Evolutionary conservation across 257 asterid genomes (phyloP).

Genomic region (Solanum microdontum): DNA sequence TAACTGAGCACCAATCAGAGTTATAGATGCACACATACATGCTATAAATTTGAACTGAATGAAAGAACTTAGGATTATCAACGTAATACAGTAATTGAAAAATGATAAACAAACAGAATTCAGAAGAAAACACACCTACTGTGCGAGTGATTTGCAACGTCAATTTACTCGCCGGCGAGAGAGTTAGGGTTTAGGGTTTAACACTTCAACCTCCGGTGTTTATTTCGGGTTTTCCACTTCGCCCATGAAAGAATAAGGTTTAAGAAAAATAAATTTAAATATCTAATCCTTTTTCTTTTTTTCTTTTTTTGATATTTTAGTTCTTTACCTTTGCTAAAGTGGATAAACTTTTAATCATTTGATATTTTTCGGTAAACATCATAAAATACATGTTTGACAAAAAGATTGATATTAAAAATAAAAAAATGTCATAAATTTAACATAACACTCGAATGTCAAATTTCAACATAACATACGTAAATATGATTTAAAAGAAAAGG

Average conservation of each 20-base stretch:
- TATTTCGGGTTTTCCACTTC: neutral
- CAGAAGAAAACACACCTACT: neutral
- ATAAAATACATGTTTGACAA: too few relatives aligned
- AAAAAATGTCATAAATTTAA: too few relatives aligned
- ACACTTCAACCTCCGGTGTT: neutral
- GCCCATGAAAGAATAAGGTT: neutral
- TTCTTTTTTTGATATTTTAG: neutral
- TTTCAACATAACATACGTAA: neutral
- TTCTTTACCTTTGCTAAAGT: neutral
- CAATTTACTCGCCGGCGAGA: neutral
- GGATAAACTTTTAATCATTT: neutral
- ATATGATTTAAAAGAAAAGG: neutral
- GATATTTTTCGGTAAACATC: too few relatives aligned
- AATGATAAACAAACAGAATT: neutral
- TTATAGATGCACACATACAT: neutral
- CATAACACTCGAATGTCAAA: neutral
- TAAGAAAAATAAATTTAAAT: neutral
- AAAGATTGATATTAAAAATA: too few relatives aligned
- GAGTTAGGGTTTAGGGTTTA: neutral
- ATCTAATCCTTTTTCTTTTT: neutral
- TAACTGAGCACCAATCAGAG: neutral
- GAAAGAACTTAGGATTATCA: neutral
- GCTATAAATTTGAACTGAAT: neutral
- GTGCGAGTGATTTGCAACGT: neutral
- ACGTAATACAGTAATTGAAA: neutral